Conservation (phyloP, 352 stramenopile species). For the Detonula confervacea region DNA sequence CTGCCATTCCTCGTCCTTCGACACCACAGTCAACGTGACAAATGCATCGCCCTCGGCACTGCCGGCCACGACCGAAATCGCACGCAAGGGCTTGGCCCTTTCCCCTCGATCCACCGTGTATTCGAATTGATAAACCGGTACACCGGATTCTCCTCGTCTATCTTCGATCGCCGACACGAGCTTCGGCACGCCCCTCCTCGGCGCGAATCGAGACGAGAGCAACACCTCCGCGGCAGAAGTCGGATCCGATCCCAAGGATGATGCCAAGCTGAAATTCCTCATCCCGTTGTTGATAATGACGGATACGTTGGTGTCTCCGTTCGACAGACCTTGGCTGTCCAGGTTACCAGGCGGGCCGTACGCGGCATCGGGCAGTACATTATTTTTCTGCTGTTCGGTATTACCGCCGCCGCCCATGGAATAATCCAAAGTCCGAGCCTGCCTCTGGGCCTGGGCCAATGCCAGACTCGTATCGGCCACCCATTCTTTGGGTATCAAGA, state of each 20-base stretch:
- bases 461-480: slow-evolving; percentile 74
- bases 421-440: slow-evolving; percentile 63
- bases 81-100: slow-evolving; percentile 43
- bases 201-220: slow-evolving; percentile 57
- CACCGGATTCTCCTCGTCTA: slow-evolving; percentile 6
- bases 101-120: slow-evolving; percentile 72
- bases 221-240: slow-evolving; percentile 57
- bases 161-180: slow-evolving; percentile 61
- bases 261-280: slow-evolving; percentile 59
- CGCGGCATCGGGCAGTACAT: slow-evolving; percentile 52
- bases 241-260: slow-evolving; percentile 48
- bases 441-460: slow-evolving; percentile 69
- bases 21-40: slow-evolving; percentile 74
- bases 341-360: slow-evolving; percentile 70
- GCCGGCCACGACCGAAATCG: slow-evolving; percentile 69
- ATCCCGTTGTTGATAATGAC: slow-evolving; percentile 57
- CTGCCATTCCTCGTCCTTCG: slow-evolving; percentile 49
- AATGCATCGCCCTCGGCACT: slow-evolving; percentile 38
- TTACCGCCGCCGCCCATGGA: slow-evolving; percentile 41
- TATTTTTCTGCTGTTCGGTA: background rate
- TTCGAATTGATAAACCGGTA: slow-evolving; percentile 73
- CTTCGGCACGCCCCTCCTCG: slow-evolving; percentile 51
- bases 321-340: slow-evolving; percentile 59
- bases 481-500: slow-evolving; percentile 81
- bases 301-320: slow-evolving; percentile 80